Evolutionary conservation across 495 filamentous ascomycete species (phyloP).

Genomic region (Neurospora africana): DNA sequence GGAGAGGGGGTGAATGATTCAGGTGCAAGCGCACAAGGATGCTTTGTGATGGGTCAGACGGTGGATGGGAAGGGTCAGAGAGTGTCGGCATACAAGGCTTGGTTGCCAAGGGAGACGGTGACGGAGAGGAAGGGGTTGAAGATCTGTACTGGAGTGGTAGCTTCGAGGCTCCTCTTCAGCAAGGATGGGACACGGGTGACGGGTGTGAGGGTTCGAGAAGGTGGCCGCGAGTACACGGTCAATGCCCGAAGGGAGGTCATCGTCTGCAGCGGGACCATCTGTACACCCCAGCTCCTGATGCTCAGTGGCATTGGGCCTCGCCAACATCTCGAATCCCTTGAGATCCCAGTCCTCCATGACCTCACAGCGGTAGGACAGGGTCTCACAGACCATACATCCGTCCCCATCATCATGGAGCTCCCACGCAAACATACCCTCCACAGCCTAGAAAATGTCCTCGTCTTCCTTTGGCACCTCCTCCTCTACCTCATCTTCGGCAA

Average conservation of each 20-base stretch:
- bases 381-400: conserved; percentile 13
- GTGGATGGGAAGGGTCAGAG: conserved; percentile 11
- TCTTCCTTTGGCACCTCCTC: conserved; percentile 11
- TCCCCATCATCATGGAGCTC: conserved; percentile 16
- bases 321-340: conserved; percentile 37
- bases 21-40: conserved; percentile 9
- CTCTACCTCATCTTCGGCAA: conserved; percentile 13
- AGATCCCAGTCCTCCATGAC: conserved; percentile 45
- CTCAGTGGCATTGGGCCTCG: conserved; percentile 19
- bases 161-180: conserved; percentile 11
- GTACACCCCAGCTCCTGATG: conserved; percentile 19
- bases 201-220: conserved; percentile 7
- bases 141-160: conserved; percentile 16
- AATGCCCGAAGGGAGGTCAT: conserved; percentile 17
- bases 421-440: conserved; percentile 15
- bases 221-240: conserved; percentile 6
- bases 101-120: conserved; percentile 6
- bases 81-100: conserved; percentile 13
- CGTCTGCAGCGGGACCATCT: conserved; percentile 11
- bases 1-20: conserved; percentile 12
- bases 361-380: conserved; percentile 12
- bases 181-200: conserved; percentile 1
- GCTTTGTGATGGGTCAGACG: conserved; percentile 13
- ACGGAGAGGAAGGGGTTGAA: conserved; percentile 5
- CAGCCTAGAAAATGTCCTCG: conserved; percentile 3